Evolutionary conservation across 1,139 yeast genomes (phyloP).

Genomic region (Arxiozyma telluris): DNA sequence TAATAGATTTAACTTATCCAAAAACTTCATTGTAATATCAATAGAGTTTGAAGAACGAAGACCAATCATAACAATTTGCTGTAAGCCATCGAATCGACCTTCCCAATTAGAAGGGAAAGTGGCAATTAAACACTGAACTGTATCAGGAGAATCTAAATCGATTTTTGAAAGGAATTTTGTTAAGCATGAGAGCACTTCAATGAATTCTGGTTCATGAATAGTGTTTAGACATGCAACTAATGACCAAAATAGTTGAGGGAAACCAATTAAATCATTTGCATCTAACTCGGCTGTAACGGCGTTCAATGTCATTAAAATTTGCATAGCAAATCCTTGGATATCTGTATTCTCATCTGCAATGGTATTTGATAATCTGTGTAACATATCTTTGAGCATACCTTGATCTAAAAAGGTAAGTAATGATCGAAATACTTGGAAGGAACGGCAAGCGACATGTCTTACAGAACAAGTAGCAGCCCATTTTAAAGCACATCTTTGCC

Average conservation of each 20-base stretch:
- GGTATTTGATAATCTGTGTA: slow-evolving; percentile 86
- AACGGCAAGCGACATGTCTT: slow-evolving; percentile 91
- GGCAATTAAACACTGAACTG: slow-evolving; percentile 70
- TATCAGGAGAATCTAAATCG: slow-evolving; percentile 77
- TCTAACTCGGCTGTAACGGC: slow-evolving; percentile 83
- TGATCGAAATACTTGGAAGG: slow-evolving; percentile 87
- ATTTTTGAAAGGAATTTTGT: slow-evolving; percentile 79
- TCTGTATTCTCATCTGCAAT: slow-evolving; percentile 82
- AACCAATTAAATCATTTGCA: slow-evolving; percentile 68
- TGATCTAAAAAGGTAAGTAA: slow-evolving; percentile 72
- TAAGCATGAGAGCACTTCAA: slow-evolving; percentile 74
- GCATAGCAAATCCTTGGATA: slow-evolving; percentile 96
- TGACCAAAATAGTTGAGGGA: slow-evolving; percentile 94
- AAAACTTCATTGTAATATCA: slow-evolving; percentile 64
- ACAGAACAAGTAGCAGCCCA: slow-evolving; percentile 99
- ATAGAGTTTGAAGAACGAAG: slow-evolving; percentile 71
- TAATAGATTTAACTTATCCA: slow-evolving; percentile 61
- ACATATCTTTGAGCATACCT: slow-evolving; percentile 85
- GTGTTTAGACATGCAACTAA: slow-evolving; percentile 88
- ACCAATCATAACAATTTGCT: slow-evolving; percentile 70
- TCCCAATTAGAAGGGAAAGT: slow-evolving; percentile 96
- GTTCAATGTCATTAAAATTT: slow-evolving; percentile 87
- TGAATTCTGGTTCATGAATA: slow-evolving; percentile 85
- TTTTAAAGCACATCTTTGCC: slow-evolving; percentile 75
- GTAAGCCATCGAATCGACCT: slow-evolving; percentile 84